Evolutionary conservation across 1,139 yeast genomes (phyloP), one percentile per base, ranked within the genome.

Genomic region (Blastobotrys ciferrii): DNA sequence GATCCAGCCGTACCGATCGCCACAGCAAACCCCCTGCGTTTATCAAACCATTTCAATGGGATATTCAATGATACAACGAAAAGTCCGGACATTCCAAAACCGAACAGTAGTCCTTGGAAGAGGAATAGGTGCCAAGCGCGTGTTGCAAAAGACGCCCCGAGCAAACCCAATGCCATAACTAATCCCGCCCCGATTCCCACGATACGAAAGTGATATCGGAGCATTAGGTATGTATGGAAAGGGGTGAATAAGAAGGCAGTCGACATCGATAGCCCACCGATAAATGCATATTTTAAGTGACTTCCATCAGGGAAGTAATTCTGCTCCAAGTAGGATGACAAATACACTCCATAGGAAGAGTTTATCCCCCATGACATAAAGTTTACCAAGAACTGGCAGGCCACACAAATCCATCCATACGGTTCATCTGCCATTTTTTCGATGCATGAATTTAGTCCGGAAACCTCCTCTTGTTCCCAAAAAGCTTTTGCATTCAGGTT

Each of bases 51-150:
- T 42, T 76, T 76, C 0, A 87, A 85, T 17, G 78, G 58, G 7
- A 81, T 66, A 15, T 75, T 69, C 1, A 79, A 77, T 0, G 91
- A 87, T 9, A 81, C 75, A 53, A 76, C 83, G 11, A 82, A 67
- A 32, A 84, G 64, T 0, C 81, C 75, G 53, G 45, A 42, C 45
- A 79, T 81, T 0, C 85, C 80, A 11, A 79, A 52, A 0, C 91
- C 88, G 42, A 80, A 74, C 47, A 82, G 56, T 1, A 84, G 67
- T 4, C 92, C 92, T 63, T 84, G 89, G 12, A 87, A 77, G 37
- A 82, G 64, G 59, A 78, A 81, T n/a, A 84, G 65, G 51, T 84
- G 87, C 80, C 86, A 80, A 31, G 80, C 62, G 44, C 66, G 62
- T 1, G 77, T 80, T 1, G 88, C 74, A 60, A 78, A 81, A 0